These are phyloP conservation scores for Colletotrichum tofieldiae DNA, from an alignment of 2,329 filamentous ascomycete species.

Conservation along the genomic window DNA sequence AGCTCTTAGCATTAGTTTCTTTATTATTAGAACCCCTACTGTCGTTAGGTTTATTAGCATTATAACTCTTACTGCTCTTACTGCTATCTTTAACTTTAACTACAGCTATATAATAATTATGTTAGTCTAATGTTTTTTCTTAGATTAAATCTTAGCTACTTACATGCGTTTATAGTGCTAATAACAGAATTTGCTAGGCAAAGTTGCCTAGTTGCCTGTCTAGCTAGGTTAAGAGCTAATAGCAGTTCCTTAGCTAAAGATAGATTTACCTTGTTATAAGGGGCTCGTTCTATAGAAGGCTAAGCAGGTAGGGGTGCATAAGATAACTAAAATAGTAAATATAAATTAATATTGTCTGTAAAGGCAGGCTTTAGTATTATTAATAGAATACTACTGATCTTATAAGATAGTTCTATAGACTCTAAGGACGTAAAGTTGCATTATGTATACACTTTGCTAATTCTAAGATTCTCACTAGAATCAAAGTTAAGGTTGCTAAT, in stretches of 20 bases:
- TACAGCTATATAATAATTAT: background rate
- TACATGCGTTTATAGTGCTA: background rate
- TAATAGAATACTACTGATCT: background rate
- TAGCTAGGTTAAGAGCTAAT: background rate
- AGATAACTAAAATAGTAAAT: background rate
- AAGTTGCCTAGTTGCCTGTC: background rate
- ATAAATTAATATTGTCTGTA: background rate
- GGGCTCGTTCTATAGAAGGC: background rate
- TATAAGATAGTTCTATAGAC: background rate
- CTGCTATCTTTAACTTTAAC: background rate
- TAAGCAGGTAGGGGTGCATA: background rate
- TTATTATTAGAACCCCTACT: background rate
- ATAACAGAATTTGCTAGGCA: background rate
- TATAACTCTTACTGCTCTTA: background rate
- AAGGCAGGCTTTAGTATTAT: constrained; percentile 1
- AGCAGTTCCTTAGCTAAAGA: background rate
- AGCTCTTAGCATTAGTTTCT: background rate
- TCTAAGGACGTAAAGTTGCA: background rate
- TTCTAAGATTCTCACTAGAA: background rate
- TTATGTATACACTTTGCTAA: background rate
- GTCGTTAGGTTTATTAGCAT: background rate
- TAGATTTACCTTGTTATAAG: background rate
- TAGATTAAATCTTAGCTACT: background rate
- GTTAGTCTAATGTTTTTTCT: background rate
- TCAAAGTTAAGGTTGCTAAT: background rate